Conservation (phyloP, 305 asterid genomes). For the Fraxinus velutina region DNA sequence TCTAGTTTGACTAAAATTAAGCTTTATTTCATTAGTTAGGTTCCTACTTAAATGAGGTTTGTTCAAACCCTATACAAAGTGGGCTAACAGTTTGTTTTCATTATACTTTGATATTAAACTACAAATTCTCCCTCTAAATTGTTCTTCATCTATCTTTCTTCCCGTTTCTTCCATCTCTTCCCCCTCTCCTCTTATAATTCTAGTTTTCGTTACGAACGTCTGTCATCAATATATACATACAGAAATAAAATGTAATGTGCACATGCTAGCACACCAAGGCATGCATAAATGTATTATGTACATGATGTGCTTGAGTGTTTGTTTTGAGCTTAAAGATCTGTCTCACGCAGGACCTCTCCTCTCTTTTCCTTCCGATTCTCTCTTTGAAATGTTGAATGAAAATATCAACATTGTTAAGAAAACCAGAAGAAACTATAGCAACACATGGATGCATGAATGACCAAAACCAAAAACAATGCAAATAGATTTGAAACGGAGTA, state of each 20-base stretch:
- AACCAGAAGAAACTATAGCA: background rate
- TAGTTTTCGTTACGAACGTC: background rate
- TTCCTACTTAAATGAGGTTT: background rate
- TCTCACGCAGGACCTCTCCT: background rate
- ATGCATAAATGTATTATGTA: background rate
- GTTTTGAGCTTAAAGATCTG: background rate
- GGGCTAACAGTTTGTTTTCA: background rate
- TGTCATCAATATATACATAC: background rate
- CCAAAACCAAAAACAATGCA: background rate
- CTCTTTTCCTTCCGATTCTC: background rate
- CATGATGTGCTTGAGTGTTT: background rate
- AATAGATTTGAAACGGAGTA: slow-evolving; percentile 1
- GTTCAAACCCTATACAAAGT: background rate
- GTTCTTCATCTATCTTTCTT: background rate
- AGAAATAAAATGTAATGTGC: background rate
- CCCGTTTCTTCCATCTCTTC: background rate
- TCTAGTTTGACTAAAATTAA: background rate
- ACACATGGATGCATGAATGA: background rate
- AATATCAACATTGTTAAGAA: background rate
- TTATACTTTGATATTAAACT: background rate
- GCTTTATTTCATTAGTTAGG: background rate
- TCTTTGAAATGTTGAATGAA: background rate
- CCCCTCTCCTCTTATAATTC: background rate
- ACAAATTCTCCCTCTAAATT: background rate
- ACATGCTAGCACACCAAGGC: background rate